Evolutionary conservation across 2,329 filamentous ascomycete genomes (phyloP).

Genomic region (Magnaporthiopsis incrustans): DNA sequence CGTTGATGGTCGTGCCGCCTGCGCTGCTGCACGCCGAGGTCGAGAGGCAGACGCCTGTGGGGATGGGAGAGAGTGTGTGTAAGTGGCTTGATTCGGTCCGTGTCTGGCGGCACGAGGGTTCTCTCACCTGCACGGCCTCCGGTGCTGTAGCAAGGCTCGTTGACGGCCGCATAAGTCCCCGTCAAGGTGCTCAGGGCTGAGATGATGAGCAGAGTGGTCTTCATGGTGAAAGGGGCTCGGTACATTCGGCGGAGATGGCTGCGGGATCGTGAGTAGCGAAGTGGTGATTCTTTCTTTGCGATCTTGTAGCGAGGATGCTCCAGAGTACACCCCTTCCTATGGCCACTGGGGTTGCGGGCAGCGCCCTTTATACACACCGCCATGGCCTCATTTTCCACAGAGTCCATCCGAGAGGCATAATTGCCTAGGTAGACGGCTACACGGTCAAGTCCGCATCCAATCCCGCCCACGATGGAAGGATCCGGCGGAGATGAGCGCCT

Average conservation of each 20-base stretch:
- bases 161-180: slow-evolving; percentile 1
- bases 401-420: not conserved
- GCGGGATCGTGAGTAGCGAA: too few relatives aligned
- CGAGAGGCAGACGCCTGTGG: slow-evolving; percentile 29
- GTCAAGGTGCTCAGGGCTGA: not conserved
- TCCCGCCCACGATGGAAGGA: not conserved
- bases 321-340: too few relatives aligned
- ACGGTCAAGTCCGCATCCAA: not conserved
- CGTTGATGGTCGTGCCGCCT: slow-evolving; percentile 29
- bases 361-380: not conserved
- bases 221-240: not conserved
- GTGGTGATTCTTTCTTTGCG: too few relatives aligned
- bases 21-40: slow-evolving; percentile 24
- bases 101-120: not conserved
- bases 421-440: not conserved
- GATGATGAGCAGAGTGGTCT: not conserved
- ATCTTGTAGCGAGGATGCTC: too few relatives aligned
- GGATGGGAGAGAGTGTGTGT: not conserved
- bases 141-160: slow-evolving; percentile 3
- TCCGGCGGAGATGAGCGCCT: too few relatives aligned
- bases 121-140: slow-evolving; percentile 2
- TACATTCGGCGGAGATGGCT: too few relatives aligned
- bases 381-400: not conserved
- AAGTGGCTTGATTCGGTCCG: not conserved
- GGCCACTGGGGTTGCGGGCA: not conserved